phyloP scores from a whole-genome alignment of 495 filamentous ascomycete genomes.

The Venustampulla echinocandica region DNA sequence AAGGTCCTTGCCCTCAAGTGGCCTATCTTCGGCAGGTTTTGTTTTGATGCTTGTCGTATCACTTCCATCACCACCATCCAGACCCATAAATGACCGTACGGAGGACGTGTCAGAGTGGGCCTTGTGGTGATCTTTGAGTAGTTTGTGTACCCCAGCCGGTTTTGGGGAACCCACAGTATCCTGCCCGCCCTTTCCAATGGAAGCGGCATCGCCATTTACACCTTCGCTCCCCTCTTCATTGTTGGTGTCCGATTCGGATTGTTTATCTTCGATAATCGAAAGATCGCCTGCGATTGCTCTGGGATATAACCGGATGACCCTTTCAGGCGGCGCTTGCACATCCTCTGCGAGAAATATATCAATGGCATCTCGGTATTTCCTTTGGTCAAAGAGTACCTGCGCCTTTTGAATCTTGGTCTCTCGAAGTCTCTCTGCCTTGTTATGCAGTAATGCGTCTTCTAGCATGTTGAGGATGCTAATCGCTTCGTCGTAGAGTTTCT shows the following conservation, averaged over 20 bases:
- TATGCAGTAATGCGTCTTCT: conserved; percentile 79
- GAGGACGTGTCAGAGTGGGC: conserved; percentile 54
- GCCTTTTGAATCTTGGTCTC: conserved; percentile 88
- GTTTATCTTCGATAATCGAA: conserved; percentile 41
- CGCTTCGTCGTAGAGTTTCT: conserved; percentile 77
- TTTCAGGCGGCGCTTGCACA: conserved; percentile 79
- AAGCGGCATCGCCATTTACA: conserved; percentile 18
- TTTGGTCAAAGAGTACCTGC: conserved; percentile 68
- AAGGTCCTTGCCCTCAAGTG: conserved; percentile 71
- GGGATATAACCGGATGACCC: conserved; percentile 81
- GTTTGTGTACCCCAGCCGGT: conserved; percentile 37
- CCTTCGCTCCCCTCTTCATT: conserved; percentile 42
- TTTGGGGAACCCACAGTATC: conserved; percentile 37
- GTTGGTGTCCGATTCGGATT: conserved; percentile 34
- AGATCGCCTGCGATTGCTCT: conserved; percentile 74
- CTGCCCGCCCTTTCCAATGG: conserved; percentile 9
- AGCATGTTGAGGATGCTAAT: conserved; percentile 82
- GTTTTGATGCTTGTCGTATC: conserved; percentile 37
- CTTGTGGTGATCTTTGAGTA: conserved; percentile 45
- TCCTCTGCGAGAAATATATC: conserved; percentile 70
- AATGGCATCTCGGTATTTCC: conserved; percentile 80
- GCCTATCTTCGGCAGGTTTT: conserved; percentile 30
- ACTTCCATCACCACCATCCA: conserved; percentile 42
- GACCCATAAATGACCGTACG: conserved; percentile 47
- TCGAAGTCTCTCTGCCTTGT: conserved; percentile 71